Percentiles rank a stretch among this genome's conserved stretches.
Conservation (phyloP, 148 eudicot species). For the Euryodendron excelsum region DNA sequence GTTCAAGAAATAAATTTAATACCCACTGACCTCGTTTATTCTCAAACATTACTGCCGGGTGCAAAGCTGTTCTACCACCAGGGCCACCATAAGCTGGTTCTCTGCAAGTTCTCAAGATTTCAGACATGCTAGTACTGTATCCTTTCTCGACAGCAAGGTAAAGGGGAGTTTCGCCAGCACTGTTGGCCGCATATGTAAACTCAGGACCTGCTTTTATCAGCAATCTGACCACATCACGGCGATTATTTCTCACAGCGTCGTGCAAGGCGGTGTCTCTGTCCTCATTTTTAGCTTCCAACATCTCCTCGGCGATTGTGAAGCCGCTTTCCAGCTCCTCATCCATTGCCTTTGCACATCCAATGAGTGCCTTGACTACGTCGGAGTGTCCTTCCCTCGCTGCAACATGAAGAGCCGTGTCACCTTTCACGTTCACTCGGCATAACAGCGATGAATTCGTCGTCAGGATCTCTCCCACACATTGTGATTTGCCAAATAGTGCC, state of each 20-base stretch:
- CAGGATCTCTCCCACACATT: constrained; percentile 9
- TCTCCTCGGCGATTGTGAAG: constrained; percentile 7
- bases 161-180: constrained; percentile 11
- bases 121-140: not conserved
- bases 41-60: not conserved
- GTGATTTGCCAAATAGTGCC: constrained; percentile 8
- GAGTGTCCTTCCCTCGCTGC: constrained; percentile 11
- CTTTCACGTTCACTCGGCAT: not conserved
- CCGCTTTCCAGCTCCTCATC: constrained; percentile 7
- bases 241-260: constrained; percentile 13
- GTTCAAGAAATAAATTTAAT: no score
- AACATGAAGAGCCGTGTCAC: constrained; percentile 2
- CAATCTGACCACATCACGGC: not conserved
- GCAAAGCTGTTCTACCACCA: constrained; percentile 3
- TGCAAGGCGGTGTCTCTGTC: constrained; percentile 8
- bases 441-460: not conserved
- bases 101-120: not conserved
- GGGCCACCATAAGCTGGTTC: not conserved
- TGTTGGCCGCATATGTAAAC: constrained; percentile 4
- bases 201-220: not conserved
- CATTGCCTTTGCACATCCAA: constrained; percentile 2
- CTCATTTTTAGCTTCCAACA: not conserved
- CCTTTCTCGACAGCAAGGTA: constrained; percentile 3
- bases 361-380: not conserved
- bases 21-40: constrained; percentile 5